These are phyloP conservation scores for Silene latifolia DNA, from an alignment of 148 eudicot species.

Conservation along the genomic window DNA sequence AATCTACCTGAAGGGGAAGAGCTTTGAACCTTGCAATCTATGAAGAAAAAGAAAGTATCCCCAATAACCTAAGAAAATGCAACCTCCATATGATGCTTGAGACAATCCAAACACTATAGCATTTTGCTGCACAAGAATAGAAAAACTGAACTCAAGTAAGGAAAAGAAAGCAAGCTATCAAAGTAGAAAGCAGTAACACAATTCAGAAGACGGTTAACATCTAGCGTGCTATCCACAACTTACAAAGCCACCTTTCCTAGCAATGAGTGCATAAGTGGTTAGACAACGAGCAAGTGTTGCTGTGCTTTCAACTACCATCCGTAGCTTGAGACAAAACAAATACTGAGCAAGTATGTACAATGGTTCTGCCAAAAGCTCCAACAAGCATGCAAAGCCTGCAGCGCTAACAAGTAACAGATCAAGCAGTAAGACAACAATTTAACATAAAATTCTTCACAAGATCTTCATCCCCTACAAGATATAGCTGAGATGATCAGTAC, in stretches of 20 bases:
- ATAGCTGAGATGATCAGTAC: not conserved
- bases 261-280: slow-evolving; percentile 63
- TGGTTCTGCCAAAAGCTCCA: slow-evolving; percentile 94
- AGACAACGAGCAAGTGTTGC: slow-evolving; percentile 82
- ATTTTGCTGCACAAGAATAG: slow-evolving; percentile 61
- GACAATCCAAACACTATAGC: slow-evolving; percentile 73
- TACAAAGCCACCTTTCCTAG: slow-evolving; percentile 61
- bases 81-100: slow-evolving; percentile 83
- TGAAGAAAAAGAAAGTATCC: slow-evolving; percentile 67
- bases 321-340: slow-evolving; percentile 77
- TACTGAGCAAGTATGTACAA: slow-evolving; percentile 88
- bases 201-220: not conserved
- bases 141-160: slow-evolving; percentile 2
- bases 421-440: not conserved
- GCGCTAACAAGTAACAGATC: slow-evolving; percentile 11
- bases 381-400: slow-evolving; percentile 83
- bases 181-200: not conserved
- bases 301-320: slow-evolving; percentile 75
- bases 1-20: slow-evolving; percentile 79
- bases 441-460: not conserved
- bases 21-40: slow-evolving; percentile 39
- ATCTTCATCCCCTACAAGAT: not conserved
- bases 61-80: slow-evolving; percentile 84
- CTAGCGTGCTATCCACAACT: not conserved
- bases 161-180: not conserved